These are phyloP conservation scores for Colletotrichum cereale DNA, from an alignment of 2,329 filamentous ascomycete genomes.

Conservation along the genomic window DNA sequence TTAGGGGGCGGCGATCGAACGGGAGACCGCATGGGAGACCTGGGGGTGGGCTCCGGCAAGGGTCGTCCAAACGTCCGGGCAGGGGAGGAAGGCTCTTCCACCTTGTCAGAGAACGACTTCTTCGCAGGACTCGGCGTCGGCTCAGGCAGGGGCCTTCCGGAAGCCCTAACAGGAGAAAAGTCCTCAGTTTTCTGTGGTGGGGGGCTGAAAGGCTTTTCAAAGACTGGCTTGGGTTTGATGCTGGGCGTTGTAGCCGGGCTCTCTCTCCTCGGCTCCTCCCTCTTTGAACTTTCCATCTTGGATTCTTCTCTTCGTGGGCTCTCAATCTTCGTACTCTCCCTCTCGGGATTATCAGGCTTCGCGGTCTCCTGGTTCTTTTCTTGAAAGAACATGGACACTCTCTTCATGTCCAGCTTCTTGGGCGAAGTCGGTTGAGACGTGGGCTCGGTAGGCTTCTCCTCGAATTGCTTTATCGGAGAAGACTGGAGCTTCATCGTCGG, in stretches of 20 bases:
- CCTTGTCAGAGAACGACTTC: slow-evolving; percentile 39
- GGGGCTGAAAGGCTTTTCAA: slow-evolving; percentile 33
- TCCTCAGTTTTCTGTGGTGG: slow-evolving; percentile 38
- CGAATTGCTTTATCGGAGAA: slow-evolving; percentile 31
- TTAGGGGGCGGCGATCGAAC: slow-evolving; percentile 28
- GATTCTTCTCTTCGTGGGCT: slow-evolving; percentile 40
- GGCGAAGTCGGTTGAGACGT: slow-evolving; percentile 63
- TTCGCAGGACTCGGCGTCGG: slow-evolving; percentile 44
- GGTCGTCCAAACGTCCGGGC: slow-evolving; percentile 50
- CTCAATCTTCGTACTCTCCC: slow-evolving; percentile 4
- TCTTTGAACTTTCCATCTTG: slow-evolving; percentile 40
- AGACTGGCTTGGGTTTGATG: slow-evolving; percentile 37
- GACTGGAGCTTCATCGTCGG: slow-evolving; percentile 38
- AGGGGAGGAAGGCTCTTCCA: slow-evolving; percentile 49
- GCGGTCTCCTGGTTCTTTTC: slow-evolving; percentile 51
- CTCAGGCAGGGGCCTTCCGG: slow-evolving; percentile 48
- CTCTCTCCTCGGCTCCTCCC: slow-evolving; percentile 16
- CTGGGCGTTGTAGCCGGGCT: slow-evolving; percentile 27
- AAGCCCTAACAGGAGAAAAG: slow-evolving; percentile 53
- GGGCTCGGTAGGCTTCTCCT: slow-evolving; percentile 49
- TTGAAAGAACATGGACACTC: slow-evolving; percentile 70
- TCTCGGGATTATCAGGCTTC: slow-evolving; percentile 34
- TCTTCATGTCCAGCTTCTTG: slow-evolving; percentile 69
- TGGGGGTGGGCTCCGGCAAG: slow-evolving; percentile 44
- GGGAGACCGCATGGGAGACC: slow-evolving; percentile 29